Evolutionary conservation across 495 filamentous ascomycete species (phyloP).

Genomic region (Xylaria bambusicola): DNA sequence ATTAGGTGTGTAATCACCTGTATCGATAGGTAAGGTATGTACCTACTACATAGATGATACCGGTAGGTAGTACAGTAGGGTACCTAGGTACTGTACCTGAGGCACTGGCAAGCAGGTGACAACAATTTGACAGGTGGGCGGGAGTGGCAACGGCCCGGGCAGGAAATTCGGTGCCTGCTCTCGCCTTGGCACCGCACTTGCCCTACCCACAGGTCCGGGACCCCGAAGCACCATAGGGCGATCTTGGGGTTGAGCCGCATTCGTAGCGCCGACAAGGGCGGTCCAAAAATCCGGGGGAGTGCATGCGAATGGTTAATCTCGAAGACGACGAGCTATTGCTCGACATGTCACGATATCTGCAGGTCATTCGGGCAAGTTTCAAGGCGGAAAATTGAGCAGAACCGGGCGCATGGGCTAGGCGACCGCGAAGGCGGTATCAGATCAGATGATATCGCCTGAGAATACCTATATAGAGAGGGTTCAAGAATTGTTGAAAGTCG

Average conservation of each 20-base stretch:
- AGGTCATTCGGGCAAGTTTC: not conserved
- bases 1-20: too few relatives aligned
- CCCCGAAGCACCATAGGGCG: conserved; percentile 33
- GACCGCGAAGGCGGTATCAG: conserved; percentile 14
- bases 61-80: too few relatives aligned
- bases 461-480: conserved; percentile 5
- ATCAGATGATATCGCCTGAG: not conserved
- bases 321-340: conserved; percentile 27
- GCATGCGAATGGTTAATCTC: conserved; percentile 27
- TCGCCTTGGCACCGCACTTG: conserved; percentile 18
- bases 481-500: conserved; percentile 17
- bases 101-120: not conserved
- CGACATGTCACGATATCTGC: conserved; percentile 18
- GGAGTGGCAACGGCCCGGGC: not conserved
- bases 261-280: conserved; percentile 38
- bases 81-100: not conserved
- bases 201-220: conserved; percentile 32
- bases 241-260: conserved; percentile 40
- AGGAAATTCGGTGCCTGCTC: conserved; percentile 9
- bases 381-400: conserved; percentile 26
- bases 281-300: conserved; percentile 32
- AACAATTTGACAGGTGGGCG: conserved; percentile 1
- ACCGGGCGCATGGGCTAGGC: conserved; percentile 15
- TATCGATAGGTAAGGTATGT: too few relatives aligned
- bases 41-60: too few relatives aligned